Evolutionary conservation across 805 yeast genomes (phyloP), one percentile per base, ranked within the genome.

Genomic region (Danielozyma ontarioensis): DNA sequence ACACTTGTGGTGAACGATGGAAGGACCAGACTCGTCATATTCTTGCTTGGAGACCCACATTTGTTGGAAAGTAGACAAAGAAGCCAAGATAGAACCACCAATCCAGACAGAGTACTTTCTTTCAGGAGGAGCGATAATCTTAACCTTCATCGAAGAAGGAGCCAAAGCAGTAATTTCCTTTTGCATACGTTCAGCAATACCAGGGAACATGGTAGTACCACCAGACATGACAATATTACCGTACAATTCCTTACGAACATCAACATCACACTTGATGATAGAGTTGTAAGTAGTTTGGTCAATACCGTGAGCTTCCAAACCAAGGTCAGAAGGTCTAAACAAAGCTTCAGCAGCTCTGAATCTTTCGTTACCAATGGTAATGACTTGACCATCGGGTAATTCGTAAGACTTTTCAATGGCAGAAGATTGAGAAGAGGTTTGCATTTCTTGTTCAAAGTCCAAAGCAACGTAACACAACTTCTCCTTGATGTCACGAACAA

Each of bases 1-100:
- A 77, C 94, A 84, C 76, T 85, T 85, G 75, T 83, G 89, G 81
- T 84, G 93, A 60, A 93, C 98, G 67, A 93, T 93, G 48, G 97
- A 88, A 62, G 98, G 98, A 65, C 98, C 98, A 75, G 96, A 86
- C 79, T 93, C 98, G 82, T 93, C 98, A 84, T 93, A 93, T 80
- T 93, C 98, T 78, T 93, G 97, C 82, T 93, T 93, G 65, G 97
- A 89, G 85, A 93, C 88, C 98, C 98, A 93, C 97, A 93, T 90
- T 76, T 93, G 97, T 80, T 93, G 97, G 97, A 93, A 93, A 69
- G 98, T 93, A 46, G 96, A 86, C 68, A 93, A 82, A 41, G 97
- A 88, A 51, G 98, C 96, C 72, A 93, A 82, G 63, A 93, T 93
- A 56, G 97, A 93, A 76, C 98, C 98, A 80, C 98, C 98, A 51